Conservation (phyloP, 1,284 basidiomycete genomes). For the Pseudozyma flocculosa region DNA sequence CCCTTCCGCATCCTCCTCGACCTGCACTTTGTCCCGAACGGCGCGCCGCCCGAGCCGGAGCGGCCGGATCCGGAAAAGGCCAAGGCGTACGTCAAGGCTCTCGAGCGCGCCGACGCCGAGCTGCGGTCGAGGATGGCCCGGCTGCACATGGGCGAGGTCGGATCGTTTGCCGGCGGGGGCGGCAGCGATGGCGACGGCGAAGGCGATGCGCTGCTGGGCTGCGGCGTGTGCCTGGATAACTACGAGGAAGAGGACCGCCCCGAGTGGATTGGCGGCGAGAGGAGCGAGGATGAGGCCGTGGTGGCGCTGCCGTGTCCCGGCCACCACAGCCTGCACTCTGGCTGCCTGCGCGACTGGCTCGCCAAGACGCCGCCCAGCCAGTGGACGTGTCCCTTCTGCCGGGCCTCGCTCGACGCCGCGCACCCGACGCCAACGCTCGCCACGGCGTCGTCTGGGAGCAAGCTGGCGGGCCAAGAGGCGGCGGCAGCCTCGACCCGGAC, state of each 20-base stretch:
- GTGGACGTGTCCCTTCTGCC: slow-evolving; percentile 55
- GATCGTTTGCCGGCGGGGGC: slow-evolving; percentile 14
- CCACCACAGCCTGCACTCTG: slow-evolving; percentile 49
- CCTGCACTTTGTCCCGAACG: slow-evolving; percentile 18
- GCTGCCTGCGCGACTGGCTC: slow-evolving; percentile 51
- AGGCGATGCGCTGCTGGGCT: slow-evolving; percentile 28
- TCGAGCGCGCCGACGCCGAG: slow-evolving; percentile 53
- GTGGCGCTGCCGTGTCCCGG: slow-evolving; percentile 52
- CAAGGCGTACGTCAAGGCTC: slow-evolving; percentile 31
- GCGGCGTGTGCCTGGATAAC: slow-evolving; percentile 49
- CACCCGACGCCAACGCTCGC: too few relatives aligned
- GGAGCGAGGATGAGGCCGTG: slow-evolving; percentile 39
- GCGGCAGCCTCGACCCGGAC: too few relatives aligned
- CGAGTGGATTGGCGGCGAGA: slow-evolving; percentile 44
- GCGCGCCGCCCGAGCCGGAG: slow-evolving; percentile 15
- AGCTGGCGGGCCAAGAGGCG: too few relatives aligned
- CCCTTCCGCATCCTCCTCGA: slow-evolving; percentile 46
- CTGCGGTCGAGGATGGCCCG: slow-evolving; percentile 51
- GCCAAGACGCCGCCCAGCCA: slow-evolving; percentile 36
- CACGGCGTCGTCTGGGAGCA: too few relatives aligned
- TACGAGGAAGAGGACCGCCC: slow-evolving; percentile 49
- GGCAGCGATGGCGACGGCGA: slow-evolving; percentile 7
- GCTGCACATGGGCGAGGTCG: slow-evolving; percentile 47
- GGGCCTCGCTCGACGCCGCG: slow-evolving; percentile 23
- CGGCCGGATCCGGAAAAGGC: slow-evolving; percentile 37